Base-by-base conservation (phyloP, 352 stramenopile species). In the Globisporangium paroecandrum region DNA sequence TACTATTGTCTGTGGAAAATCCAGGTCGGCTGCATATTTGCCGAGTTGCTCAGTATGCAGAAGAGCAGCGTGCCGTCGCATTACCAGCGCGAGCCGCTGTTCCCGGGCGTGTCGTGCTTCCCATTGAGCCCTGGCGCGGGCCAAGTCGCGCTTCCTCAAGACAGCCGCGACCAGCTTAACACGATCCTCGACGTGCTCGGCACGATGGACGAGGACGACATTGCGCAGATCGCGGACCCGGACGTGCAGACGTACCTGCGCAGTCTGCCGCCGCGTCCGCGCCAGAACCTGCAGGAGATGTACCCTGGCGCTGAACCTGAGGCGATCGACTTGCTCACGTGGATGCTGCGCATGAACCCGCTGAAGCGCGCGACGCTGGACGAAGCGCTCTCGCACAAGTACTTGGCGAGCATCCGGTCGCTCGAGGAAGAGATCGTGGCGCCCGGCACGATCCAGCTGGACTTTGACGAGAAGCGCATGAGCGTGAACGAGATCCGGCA, bases 1-100 rank as follows among this genome's bases (percentile, higher is more conserved):
- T 60, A 8, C 13, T 49, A n/a, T 15, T 25, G 65, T 68, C 22
- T 64, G 49, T 68, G 12, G 7, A 4, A 0, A 69, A 4, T 4
- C 2, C 41, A 96, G 83, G 76, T 98, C n/a, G 95, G 95, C 25
- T 98, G 95, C 65, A 98, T 98, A 72, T 97, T 98, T 79, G 94
- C 89, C 0, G 95, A 98, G 77, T 81, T 98, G 36, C 66, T 98
- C 57, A 98, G 90, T 69, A 99, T 99, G 96, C 94, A 99, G 75
- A 96, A 98, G 82, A 97, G 87, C 65, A 98, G 89, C 72, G 90
- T 98, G 58, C 89, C 93, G 58, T 97, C 88, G 54, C 97, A 98
- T 74, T 95, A 98, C 82, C 89, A 98, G 73, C 85, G 96, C 38
- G 87, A 97, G 49, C 94, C 96, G 53, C 72, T 99, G 34, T 99